Base-by-base conservation (phyloP, 345 rosid genomes). In the Geranium rotundifolium region DNA sequence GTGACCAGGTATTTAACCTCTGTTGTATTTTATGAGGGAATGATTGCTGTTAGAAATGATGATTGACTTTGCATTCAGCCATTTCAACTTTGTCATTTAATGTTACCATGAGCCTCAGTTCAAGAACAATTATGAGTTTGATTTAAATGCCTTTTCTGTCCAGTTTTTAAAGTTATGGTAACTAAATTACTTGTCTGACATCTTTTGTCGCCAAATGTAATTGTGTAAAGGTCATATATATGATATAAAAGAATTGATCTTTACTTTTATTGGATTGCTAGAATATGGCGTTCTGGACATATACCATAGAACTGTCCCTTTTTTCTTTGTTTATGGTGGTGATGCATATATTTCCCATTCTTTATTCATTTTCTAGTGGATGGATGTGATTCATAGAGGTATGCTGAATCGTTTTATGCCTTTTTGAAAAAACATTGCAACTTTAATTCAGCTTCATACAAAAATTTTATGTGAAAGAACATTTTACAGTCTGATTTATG, bases 1-100 rank as follows among this genome's bases (percentile, higher is more conserved):
- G 95, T 82, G 59, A 89, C 95, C 69, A 91, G 96, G 96, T 87
- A 71, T 77, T 34, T 27, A 9, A 19, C 57, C 29, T 30, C 50
- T 46, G 27, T 23, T 23, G 27, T 17, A 34, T 19, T 37, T 19
- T 37, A 17, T 29, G 19, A 56, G 19, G 59, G 59, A 56, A 8
- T 56, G 19, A 20, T 19, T 23, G 17, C 39, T 34, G 3, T 20
- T 29, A 16, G 65, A 37, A 7, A 27, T 27, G 29, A 34, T 34
- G 41, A 34, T 34, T 34, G 41, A 1, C 6, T 30, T 27, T 19
- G n/a, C 1, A 20, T 19, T 12, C 5, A 0, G 15, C 31, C 56
- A 6, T 56, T 37, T 60, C 13, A 46, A 46, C 52, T 46, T 46
- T 46, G 52, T 46, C 52, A 46, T 46, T 7, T 14, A 46, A 46